Conservation (phyloP, 106 monocot genomes). For the Ottelia alismoides region DNA sequence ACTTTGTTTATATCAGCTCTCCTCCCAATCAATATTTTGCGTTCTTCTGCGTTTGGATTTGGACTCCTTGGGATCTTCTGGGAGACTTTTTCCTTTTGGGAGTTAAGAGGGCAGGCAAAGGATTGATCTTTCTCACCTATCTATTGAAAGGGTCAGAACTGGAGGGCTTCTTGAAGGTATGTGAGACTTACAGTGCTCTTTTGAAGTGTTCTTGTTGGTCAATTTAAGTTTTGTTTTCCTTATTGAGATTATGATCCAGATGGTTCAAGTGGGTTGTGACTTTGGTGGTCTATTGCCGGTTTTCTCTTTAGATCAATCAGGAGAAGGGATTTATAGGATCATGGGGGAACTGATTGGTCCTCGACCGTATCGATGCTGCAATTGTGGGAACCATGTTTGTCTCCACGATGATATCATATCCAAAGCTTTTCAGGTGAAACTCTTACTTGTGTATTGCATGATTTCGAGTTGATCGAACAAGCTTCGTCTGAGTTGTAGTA, state of each 20-base stretch:
- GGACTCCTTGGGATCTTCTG: too few relatives aligned
- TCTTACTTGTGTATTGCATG: neutral
- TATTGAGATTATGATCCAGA: neutral
- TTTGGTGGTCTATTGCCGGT: neutral
- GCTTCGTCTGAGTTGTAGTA: too few relatives aligned
- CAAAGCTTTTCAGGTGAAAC: slow-evolving; percentile 74
- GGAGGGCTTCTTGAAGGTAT: neutral
- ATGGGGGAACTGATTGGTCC: slow-evolving; percentile 61
- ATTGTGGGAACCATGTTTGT: slow-evolving; percentile 72
- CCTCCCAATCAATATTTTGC: neutral
- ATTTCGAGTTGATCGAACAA: too few relatives aligned
- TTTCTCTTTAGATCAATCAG: neutral
- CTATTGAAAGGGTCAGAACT: too few relatives aligned
- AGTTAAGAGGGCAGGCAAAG: too few relatives aligned
- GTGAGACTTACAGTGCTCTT: neutral
- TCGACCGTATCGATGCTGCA: slow-evolving; percentile 74
- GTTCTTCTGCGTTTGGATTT: neutral
- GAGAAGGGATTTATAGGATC: neutral
- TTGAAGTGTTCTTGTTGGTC: neutral
- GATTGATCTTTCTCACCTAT: too few relatives aligned
- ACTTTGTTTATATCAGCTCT: neutral
- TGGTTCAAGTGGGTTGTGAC: neutral
- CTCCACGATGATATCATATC: slow-evolving; percentile 86
- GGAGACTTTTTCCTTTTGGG: too few relatives aligned
- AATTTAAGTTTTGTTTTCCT: neutral